These are phyloP conservation scores for Saccharomyces hybrid DNA, from an alignment of 1,139 yeast genomes.

Conservation along the genomic window DNA sequence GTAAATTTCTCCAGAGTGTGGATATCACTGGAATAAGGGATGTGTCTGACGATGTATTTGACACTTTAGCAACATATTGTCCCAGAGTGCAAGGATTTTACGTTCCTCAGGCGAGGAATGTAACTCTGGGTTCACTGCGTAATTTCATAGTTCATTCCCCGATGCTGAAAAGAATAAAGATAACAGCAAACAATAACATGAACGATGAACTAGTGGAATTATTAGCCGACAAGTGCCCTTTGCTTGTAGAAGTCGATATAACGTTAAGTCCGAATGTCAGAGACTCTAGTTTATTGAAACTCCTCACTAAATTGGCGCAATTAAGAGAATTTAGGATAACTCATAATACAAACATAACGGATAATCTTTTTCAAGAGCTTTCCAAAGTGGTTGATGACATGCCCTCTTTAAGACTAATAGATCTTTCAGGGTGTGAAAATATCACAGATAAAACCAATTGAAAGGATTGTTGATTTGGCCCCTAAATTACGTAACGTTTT, in stretches of 20 bases:
- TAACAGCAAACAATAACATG: conserved; percentile 63
- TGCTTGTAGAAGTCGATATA: conserved; percentile 82
- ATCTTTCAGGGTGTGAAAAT: conserved; percentile 76
- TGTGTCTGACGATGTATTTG: conserved; percentile 58
- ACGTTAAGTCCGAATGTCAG: conserved; percentile 74
- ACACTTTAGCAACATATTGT: conserved; percentile 65
- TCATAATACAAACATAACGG: conserved; percentile 63
- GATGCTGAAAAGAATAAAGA: conserved; percentile 71
- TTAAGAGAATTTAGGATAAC: conserved; percentile 80
- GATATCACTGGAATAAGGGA: conserved; percentile 82
- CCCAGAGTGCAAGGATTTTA: conserved; percentile 79
- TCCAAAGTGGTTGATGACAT: conserved; percentile 28
- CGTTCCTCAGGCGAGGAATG: conserved; percentile 72
- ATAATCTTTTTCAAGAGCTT: conserved; percentile 34
- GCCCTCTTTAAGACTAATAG: conserved; percentile 65
- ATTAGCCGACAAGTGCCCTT: conserved; percentile 63
- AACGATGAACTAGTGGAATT: conserved; percentile 60
- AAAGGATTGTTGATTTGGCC: conserved; percentile 62
- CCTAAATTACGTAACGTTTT: conserved; percentile 80
- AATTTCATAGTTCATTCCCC: conserved; percentile 58
- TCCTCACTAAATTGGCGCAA: conserved; percentile 60
- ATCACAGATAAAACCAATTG: conserved; percentile 77
- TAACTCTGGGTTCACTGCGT: conserved; percentile 60
- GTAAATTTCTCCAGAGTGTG: conserved; percentile 70
- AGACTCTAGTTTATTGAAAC: conserved; percentile 50